Evolutionary conservation across 805 yeast species (phyloP), one percentile per base, ranked within the genome.

Genomic region (Tetrapisispora arboricola): DNA sequence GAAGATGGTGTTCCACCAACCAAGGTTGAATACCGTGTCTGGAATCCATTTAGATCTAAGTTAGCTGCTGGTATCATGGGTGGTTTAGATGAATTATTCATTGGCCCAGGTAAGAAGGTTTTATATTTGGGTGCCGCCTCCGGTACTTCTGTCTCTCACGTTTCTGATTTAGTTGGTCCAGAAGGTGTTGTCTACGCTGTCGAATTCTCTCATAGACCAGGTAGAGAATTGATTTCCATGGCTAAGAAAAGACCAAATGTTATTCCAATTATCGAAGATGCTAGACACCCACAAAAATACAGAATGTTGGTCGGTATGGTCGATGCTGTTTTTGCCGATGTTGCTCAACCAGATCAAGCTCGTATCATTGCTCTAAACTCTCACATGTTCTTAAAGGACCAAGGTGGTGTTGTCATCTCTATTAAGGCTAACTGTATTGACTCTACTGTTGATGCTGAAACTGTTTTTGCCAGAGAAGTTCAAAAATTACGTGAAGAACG

Each of bases 371-470:
- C 97, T 40, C 79, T 92, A 65, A 92, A 92, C 78, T 81, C 97
- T 44, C 98, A 92, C 70, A 75, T 90, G 77, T 92, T 92, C 83
- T 77, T 92, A 65, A 92, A 92, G 70, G 96, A 92, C 68, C 87
- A 82, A 70, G 98, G 98, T 71, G 95, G 95, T 65, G 98, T 92
- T 53, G 92, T 92, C 51, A 92, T 92, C 63, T 90, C 97, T 60
- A 92, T 92, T 71, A 92, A 92, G 79, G 98, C 98, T 59, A 92
- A 92, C 87, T 92, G 98, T 86, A 92, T 92, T 67, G 98, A 92
- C 72, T 92, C 97, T 37, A 92, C 98, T 46, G 97, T 90, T 45
- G 97, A 88, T 66, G 98, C 98, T 53, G 97, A 92, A 76, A 88
- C 96, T 46, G 98, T 92, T 50, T 92, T 92, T 63, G 97, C 98